Evolutionary conservation across 768 basidiomycete species (phyloP), one percentile per base, ranked within the genome.

Genomic region (Neoboletus brunneissimus): DNA sequence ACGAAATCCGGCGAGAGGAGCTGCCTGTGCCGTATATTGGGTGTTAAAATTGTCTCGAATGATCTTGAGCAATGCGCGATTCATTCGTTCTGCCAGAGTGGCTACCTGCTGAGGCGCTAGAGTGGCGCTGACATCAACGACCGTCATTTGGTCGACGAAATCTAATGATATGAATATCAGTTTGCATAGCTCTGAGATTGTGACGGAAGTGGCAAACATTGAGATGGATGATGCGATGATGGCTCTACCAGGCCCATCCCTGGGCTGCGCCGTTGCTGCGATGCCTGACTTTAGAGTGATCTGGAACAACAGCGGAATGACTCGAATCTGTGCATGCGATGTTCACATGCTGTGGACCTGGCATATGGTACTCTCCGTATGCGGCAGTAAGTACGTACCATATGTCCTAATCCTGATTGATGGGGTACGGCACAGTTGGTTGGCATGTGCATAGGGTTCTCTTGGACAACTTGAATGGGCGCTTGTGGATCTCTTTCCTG

Each of bases 21-120:
- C 4, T 5, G 55, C 37, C 29, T 59, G 51, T 3, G 47, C 32
- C 1, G 47, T 55, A n/a, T 59, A 60, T 18, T 60, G 55, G 1
- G 61, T 48, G 13, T 20, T 20, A 29, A 55, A 34, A 29, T 64
- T 64, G 32, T 59, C 55, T 16, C 52, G 57, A 13, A 56, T 32
- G 29, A 56, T 54, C n/a, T 12, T 35, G 23, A 60, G 29, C 3
- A 64, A 52, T 1, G 38, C 12, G 3, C 5, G 38, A 4, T 58
- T 49, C 5, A n/a, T 51, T 25, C 20, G 38, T 23, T 62, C 60
- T 23, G 15, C 6, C 7, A 53, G 41, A 13, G 22, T 2, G 8
- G 23, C 25, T 20, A 12, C 23, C 27, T 51, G 49, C 9, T 52
- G 50, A 29, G 56, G 35, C 16, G 54, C 13, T 22, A 23, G 43